Percentiles rank a stretch among this genome's conserved stretches.
These are phyloP conservation scores for Ogataea parapolymorpha DNA, from an alignment of 805 yeast species.

Conservation along the genomic window DNA sequence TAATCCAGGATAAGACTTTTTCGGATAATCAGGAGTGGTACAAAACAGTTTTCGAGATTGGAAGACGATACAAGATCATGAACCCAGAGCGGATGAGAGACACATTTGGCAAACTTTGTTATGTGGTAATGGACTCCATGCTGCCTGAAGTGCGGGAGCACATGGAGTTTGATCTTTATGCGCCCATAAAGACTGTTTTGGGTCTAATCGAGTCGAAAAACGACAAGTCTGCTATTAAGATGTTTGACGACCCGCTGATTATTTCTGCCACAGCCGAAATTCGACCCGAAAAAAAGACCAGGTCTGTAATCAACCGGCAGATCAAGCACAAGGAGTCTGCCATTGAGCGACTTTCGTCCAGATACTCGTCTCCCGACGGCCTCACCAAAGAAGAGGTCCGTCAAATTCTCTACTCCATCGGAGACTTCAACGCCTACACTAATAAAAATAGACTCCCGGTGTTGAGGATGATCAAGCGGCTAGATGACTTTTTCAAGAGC, in stretches of 20 bases:
- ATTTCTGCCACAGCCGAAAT: constrained; percentile 68
- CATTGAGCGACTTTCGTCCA: constrained; percentile 54
- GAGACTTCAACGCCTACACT: constrained; percentile 73
- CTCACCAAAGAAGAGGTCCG: constrained; percentile 60
- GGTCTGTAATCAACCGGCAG: constrained; percentile 52
- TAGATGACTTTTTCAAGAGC: constrained; percentile 43
- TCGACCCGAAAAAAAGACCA: constrained; percentile 52
- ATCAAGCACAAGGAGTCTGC: constrained; percentile 68
- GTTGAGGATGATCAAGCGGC: constrained; percentile 53
- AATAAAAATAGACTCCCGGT: constrained; percentile 69
- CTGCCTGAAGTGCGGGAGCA: constrained; percentile 65
- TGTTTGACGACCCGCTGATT: constrained; percentile 58
- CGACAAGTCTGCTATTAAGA: constrained; percentile 33
- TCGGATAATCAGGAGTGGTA: constrained; percentile 72
- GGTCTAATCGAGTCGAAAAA: constrained; percentile 41
- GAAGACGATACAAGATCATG: constrained; percentile 78
- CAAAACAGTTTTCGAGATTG: constrained; percentile 67
- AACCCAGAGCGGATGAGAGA: constrained; percentile 80
- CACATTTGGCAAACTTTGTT: constrained; percentile 73
- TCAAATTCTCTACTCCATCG: constrained; percentile 70
- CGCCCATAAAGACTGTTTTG: constrained; percentile 65
- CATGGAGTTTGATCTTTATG: constrained; percentile 73
- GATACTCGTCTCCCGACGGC: constrained; percentile 41
- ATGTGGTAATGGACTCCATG: constrained; percentile 83
- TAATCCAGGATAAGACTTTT: constrained; percentile 65